These are phyloP conservation scores for Ceriops zippeliana DNA, from an alignment of 345 rosid species.

Conservation along the genomic window DNA sequence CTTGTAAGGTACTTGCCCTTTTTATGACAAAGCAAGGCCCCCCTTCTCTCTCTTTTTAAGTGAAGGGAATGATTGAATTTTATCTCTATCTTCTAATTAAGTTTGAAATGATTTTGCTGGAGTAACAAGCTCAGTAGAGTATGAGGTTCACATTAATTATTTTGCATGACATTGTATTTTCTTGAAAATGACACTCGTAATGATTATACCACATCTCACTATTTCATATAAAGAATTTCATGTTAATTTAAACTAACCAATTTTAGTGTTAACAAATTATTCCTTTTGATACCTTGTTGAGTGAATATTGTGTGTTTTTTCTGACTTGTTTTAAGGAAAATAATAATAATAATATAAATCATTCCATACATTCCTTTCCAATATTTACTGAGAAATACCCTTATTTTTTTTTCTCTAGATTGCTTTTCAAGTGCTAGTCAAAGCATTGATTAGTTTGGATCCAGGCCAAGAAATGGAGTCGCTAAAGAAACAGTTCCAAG, in stretches of 20 bases:
- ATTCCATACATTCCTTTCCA: neutral
- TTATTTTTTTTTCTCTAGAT: conserved; percentile 41
- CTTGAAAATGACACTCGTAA: conserved; percentile 26
- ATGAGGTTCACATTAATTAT: conserved; percentile 41
- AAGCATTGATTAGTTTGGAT: conserved; percentile 86
- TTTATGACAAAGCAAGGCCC: neutral
- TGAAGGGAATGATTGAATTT: conserved; percentile 28
- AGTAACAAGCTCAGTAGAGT: conserved; percentile 25
- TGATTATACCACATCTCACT: conserved; percentile 21
- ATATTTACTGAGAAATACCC: conserved; percentile 15
- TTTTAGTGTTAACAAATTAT: too few relatives aligned
- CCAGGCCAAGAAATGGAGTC: conserved; percentile 68
- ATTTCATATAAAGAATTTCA: too few relatives aligned
- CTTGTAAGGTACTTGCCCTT: neutral
- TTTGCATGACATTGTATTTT: conserved; percentile 42
- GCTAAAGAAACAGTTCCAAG: conserved; percentile 69
- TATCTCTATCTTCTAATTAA: conserved; percentile 32
- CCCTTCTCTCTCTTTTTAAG: conserved; percentile 1
- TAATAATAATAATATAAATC: too few relatives aligned
- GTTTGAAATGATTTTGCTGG: conserved; percentile 25
- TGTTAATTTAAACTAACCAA: too few relatives aligned
- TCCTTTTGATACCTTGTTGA: too few relatives aligned
- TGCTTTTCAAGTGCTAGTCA: conserved; percentile 84
- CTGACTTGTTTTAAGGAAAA: too few relatives aligned
- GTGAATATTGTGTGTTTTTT: too few relatives aligned